Evolutionary conservation across 164 flowering plant species (phyloP).

Genomic region (Umbellularia californica): DNA sequence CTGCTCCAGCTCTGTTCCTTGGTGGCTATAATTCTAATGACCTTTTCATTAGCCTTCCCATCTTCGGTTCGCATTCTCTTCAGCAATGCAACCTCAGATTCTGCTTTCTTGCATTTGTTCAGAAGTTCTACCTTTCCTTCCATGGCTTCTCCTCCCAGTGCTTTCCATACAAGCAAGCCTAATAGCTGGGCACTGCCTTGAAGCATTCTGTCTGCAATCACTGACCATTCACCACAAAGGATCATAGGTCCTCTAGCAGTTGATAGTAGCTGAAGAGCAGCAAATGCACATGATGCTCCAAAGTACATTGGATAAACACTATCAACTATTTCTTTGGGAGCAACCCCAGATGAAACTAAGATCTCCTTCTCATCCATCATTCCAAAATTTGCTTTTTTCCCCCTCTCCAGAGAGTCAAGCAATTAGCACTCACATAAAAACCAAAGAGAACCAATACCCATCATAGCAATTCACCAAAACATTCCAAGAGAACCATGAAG

Average conservation of each 20-base stretch:
- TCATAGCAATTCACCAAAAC: conserved; percentile 6
- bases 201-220: conserved; percentile 50
- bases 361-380: conserved; percentile 48
- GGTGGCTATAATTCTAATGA: conserved; percentile 69
- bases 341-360: conserved; percentile 18
- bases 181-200: conserved; percentile 69
- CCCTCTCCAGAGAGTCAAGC: not conserved
- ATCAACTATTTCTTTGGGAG: conserved; percentile 39
- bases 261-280: conserved; percentile 50
- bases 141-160: conserved; percentile 37
- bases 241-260: conserved; percentile 14
- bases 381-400: conserved; percentile 13
- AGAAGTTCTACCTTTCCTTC: conserved; percentile 33
- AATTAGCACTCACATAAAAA: conserved; percentile 2
- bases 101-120: conserved; percentile 46
- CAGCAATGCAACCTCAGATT: conserved; percentile 55
- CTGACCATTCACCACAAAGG: conserved; percentile 37
- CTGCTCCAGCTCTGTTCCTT: conserved; percentile 80
- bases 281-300: conserved; percentile 81
- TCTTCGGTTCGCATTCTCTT: conserved; percentile 72
- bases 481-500: not conserved
- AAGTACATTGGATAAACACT: conserved; percentile 62
- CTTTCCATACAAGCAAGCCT: conserved; percentile 74
- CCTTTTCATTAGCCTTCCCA: conserved; percentile 91
- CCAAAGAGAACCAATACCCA: conserved; percentile 6